Percentiles rank a stretch among this genome's conserved stretches.
Conservation (phyloP, 208 protist species). For the Acanthamoeba sp. region DNA sequence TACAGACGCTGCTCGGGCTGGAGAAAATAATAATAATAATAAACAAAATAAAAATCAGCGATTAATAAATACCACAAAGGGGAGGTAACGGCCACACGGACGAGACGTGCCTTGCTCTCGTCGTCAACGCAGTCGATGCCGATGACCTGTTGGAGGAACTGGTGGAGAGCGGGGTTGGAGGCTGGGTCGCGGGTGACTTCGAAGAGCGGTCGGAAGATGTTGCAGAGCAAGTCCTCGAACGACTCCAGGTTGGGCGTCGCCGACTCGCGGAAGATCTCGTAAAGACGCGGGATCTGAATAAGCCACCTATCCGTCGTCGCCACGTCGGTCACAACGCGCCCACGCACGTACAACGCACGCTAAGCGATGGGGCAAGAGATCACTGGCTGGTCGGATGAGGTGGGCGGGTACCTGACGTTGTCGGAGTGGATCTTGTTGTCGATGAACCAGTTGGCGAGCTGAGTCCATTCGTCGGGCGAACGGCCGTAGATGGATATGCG, state of each 20-base stretch:
- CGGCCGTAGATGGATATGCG: constrained; percentile 93
- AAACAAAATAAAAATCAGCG: neutral
- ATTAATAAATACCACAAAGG: neutral
- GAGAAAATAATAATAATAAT: neutral
- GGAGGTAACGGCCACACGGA: constrained; percentile 67
- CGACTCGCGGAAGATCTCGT: constrained; percentile 94
- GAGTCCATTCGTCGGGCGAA: constrained; percentile 96
- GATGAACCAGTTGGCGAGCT: constrained; percentile 96
- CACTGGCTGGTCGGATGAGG: too few species aligned
- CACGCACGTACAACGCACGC: constrained; percentile 91
- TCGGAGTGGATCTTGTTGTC: constrained; percentile 96
- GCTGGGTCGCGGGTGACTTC: constrained; percentile 97
- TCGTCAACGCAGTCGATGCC: constrained; percentile 99
- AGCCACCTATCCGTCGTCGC: too few species aligned
- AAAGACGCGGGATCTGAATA: constrained; percentile 97
- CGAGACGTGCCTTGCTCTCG: constrained; percentile 92
- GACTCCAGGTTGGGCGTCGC: constrained; percentile 92
- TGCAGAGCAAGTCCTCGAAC: constrained; percentile 94
- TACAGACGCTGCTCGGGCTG: constrained; percentile 46
- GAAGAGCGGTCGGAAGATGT: constrained; percentile 98
- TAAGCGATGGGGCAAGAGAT: too few species aligned
- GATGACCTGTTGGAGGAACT: constrained; percentile 1
- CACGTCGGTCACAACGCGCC: too few species aligned
- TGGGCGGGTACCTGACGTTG: constrained; percentile 89
- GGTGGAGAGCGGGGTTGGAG: constrained; percentile 77